These are phyloP conservation scores for Xerocomellus chrysenteron DNA, from an alignment of 768 basidiomycete species.

Conservation along the genomic window DNA sequence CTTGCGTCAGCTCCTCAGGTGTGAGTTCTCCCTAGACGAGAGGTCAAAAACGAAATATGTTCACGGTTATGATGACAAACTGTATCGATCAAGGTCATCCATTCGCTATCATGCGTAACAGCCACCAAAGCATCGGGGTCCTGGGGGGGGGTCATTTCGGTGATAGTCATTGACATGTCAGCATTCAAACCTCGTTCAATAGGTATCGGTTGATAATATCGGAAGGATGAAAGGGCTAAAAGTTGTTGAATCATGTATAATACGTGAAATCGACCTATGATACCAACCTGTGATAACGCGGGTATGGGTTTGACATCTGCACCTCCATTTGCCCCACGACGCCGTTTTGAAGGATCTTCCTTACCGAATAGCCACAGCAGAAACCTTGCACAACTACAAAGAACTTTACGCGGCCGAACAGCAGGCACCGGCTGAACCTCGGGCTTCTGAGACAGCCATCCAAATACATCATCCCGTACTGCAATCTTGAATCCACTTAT, in stretches of 20 bases:
- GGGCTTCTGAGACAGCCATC: neutral
- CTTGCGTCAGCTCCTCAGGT: neutral
- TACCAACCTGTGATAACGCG: constrained; percentile 1
- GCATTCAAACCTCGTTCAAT: neutral
- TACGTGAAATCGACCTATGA: neutral
- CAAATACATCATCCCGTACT: neutral
- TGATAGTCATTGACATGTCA: neutral
- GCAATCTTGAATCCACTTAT: constrained; percentile 20
- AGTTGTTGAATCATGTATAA: neutral
- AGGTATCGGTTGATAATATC: constrained; percentile 5
- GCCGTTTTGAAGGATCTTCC: neutral
- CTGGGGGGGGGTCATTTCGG: neutral
- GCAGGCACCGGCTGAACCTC: neutral
- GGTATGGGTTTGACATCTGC: neutral
- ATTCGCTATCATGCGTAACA: constrained; percentile 9
- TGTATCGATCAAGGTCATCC: constrained; percentile 1
- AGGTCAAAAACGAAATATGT: neutral
- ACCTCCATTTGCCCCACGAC: neutral
- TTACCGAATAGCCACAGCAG: neutral
- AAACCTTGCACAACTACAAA: neutral
- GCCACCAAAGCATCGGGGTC: neutral
- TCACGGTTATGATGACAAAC: neutral
- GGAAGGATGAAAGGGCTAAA: constrained; percentile 9
- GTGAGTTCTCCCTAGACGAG: neutral
- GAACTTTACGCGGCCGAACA: neutral